Evolutionary conservation across 257 asterid genomes (phyloP), one percentile per base, ranked within the genome.

Genomic region (Jasminum sambac): DNA sequence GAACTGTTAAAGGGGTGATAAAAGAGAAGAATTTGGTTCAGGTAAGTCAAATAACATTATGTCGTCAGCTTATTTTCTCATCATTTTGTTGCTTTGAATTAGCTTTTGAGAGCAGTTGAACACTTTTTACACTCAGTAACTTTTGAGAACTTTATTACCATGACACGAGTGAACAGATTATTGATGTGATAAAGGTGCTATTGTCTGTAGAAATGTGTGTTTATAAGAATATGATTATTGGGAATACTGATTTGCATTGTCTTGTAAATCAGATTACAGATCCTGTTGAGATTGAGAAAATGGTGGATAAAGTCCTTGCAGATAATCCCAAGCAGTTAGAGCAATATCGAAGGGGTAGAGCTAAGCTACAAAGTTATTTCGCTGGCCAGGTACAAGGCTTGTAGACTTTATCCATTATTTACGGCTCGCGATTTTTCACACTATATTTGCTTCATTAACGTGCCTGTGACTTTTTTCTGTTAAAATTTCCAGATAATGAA

Each of bases 1-100:
- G 99, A 76, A 91, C 96, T 11, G 98, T 91, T 66, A 80, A 89
- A 79, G 96, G 98, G 26, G 72, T 94, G 78, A 89, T 95, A 76
- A 82, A 91, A 83, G 98, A 91, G 74, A 95, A 91, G 84, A 89
- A 87, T 78, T 81, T 95, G 84, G 95, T 95, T 81, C 99, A 94
- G 97, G 99, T 79, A 82, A 83, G 88, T 86, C 43, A 48, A 63
- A 72, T 60, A 71, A 26, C 66, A 39, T 46, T 78, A 50, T 69
- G 62, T 26, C 58, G 17, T 26, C 14, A 25, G 26, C 40, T 77
- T 23, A 55, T 55, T 23, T 55, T 13, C 59, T 63, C 0, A 41
- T 40, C 37, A 52, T 59, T n/a, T 23, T 55, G 62, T 10, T 55
- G 62, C 34, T 55, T 19, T 8, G 9, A 19, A 8, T 19, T 55